phyloP scores from a whole-genome alignment of 2,329 filamentous ascomycete species.

The Westerdykella ornata region DNA sequence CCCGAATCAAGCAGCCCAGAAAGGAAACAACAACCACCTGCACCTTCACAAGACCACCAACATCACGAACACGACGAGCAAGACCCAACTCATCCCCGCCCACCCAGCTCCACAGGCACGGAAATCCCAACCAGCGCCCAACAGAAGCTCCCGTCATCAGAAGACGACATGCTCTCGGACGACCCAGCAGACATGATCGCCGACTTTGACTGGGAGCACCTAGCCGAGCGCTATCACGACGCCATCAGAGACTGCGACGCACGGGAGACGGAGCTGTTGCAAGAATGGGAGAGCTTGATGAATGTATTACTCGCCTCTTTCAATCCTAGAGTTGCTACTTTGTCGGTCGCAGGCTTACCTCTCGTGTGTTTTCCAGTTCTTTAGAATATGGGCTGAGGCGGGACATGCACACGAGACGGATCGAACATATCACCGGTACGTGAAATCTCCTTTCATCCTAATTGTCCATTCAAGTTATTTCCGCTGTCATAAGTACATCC shows the following conservation, averaged over 20 bases:
- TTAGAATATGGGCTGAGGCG: slow-evolving; percentile 69
- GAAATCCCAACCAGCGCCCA: slow-evolving; percentile 26
- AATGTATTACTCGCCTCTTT: slow-evolving; percentile 17
- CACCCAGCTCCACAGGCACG: slow-evolving; percentile 16
- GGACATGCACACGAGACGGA: slow-evolving; percentile 67
- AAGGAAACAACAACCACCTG: no score
- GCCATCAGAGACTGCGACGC: slow-evolving; percentile 57
- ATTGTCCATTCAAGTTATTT: neutral
- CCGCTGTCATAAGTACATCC: no score
- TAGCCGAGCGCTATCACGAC: slow-evolving; percentile 61
- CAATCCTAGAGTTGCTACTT: neutral
- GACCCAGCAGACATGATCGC: slow-evolving; percentile 38
- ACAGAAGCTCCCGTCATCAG: slow-evolving; percentile 3
- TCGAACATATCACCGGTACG: slow-evolving; percentile 67
- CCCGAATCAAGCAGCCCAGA: no score
- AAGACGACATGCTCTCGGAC: slow-evolving; percentile 7
- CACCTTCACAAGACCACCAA: no score
- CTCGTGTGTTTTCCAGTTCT: slow-evolving; percentile 56
- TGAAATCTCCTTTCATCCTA: slow-evolving; percentile 2
- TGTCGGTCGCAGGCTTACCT: neutral
- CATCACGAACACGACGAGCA: neutral
- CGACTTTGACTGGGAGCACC: slow-evolving; percentile 69
- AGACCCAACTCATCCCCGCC: slow-evolving; percentile 11
- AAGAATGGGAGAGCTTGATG: slow-evolving; percentile 55
- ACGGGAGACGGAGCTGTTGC: slow-evolving; percentile 58